These are phyloP conservation scores for Ophiosphaerella korrae DNA, from an alignment of 2,329 filamentous ascomycete genomes.

Conservation along the genomic window DNA sequence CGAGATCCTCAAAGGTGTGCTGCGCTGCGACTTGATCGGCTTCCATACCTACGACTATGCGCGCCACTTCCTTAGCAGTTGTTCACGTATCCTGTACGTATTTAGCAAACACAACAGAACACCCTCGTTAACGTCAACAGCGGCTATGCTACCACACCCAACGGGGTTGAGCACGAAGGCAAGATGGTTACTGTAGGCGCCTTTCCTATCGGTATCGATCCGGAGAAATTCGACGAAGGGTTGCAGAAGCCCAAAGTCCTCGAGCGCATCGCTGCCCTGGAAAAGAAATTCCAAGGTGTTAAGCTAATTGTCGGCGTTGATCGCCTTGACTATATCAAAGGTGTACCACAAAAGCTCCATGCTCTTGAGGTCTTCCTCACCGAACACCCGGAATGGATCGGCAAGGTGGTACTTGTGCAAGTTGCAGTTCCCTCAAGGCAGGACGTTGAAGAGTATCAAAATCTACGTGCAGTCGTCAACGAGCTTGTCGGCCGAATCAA, in stretches of 20 bases:
- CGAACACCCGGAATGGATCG: constrained; percentile 97
- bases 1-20: constrained; percentile 81
- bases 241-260: constrained; percentile 84
- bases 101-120: not conserved
- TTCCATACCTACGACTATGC: constrained; percentile 99
- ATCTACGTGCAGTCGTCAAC: constrained; percentile 91
- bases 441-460: constrained; percentile 98
- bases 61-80: constrained; percentile 95
- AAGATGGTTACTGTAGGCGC: constrained; percentile 90
- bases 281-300: constrained; percentile 91
- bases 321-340: constrained; percentile 97
- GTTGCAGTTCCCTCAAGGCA: constrained; percentile 93
- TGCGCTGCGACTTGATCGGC: constrained; percentile 93
- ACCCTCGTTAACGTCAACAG: constrained; percentile 38
- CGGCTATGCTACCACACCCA: constrained; percentile 80
- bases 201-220: constrained; percentile 97
- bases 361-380: constrained; percentile 95
- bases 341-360: constrained; percentile 95
- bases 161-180: constrained; percentile 88
- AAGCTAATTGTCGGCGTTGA: constrained; percentile 98
- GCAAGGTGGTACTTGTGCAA: constrained; percentile 94
- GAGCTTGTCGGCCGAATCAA: constrained; percentile 97
- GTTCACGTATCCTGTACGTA: constrained; percentile 83
- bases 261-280: constrained; percentile 81
- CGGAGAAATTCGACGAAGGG: constrained; percentile 92